phyloP scores from a whole-genome alignment of 306 rosid genomes.

The Aeschynomene evenia region DNA sequence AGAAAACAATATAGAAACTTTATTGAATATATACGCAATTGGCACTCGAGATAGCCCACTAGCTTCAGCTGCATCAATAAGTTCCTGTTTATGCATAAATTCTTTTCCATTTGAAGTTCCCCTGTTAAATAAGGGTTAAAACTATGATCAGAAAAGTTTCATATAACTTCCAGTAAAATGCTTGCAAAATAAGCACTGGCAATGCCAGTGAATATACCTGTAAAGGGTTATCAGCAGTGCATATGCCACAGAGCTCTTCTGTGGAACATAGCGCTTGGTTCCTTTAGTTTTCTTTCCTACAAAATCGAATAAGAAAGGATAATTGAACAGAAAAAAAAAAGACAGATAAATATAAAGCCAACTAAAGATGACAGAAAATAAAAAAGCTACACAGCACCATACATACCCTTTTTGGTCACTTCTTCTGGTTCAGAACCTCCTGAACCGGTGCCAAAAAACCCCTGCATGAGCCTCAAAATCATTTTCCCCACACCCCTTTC shows the following conservation, averaged over 20 bases:
- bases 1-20: slow-evolving; percentile 1
- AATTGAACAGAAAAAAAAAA: slow-evolving; percentile 1
- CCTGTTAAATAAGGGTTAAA: slow-evolving; percentile 46
- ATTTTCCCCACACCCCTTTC: slow-evolving; percentile 92
- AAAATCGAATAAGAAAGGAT: neutral
- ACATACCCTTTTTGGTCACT: slow-evolving; percentile 49
- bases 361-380: neutral
- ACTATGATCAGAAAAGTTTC: slow-evolving; percentile 4
- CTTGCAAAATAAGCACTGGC: neutral
- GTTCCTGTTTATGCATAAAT: slow-evolving; percentile 88
- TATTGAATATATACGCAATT: slow-evolving; percentile 61
- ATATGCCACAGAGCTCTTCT: slow-evolving; percentile 82
- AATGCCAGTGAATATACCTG: slow-evolving; percentile 43
- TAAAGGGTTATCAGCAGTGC: slow-evolving; percentile 77
- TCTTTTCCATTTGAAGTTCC: slow-evolving; percentile 73
- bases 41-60: slow-evolving; percentile 86
- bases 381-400: slow-evolving; percentile 10
- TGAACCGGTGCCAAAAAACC: slow-evolving; percentile 56
- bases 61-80: slow-evolving; percentile 91
- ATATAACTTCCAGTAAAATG: neutral
- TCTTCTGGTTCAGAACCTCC: slow-evolving; percentile 60
- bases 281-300: slow-evolving; percentile 62
- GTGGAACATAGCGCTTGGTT: slow-evolving; percentile 68
- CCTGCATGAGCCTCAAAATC: slow-evolving; percentile 86
- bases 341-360: slow-evolving; percentile 3